phyloP scores from a whole-genome alignment of 2,329 filamentous ascomycete species.

The Ophiostoma novo-ulmi region DNA sequence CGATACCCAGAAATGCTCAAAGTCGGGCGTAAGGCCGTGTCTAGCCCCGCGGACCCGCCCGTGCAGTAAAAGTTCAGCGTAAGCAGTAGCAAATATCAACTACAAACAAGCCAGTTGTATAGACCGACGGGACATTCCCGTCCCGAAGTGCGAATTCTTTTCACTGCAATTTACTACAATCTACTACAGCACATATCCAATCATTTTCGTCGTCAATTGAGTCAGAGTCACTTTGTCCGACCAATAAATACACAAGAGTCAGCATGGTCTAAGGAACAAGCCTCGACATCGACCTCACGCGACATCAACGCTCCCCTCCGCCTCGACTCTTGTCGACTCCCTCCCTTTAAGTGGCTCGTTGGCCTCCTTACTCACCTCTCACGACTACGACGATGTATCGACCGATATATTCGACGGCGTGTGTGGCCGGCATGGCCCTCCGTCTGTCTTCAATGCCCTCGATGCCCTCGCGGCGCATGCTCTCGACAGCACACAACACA shows the following conservation, averaged over 20 bases:
- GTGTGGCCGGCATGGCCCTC: background rate
- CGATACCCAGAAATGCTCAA: background rate
- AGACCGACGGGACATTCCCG: slow-evolving; percentile 3
- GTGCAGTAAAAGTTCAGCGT: background rate
- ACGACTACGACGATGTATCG: background rate
- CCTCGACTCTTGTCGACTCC: background rate
- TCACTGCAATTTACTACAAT: background rate
- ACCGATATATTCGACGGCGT: background rate
- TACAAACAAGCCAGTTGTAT: background rate
- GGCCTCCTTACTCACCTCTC: background rate
- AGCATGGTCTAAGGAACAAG: background rate
- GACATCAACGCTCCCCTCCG: background rate
- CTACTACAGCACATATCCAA: background rate
- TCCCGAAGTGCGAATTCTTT: background rate
- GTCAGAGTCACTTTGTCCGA: background rate
- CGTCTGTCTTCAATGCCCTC: background rate
- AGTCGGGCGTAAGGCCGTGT: background rate
- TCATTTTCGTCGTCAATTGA: slow-evolving; percentile 1
- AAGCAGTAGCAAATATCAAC: background rate
- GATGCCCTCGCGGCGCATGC: background rate
- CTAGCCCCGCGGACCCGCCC: slow-evolving; percentile 3
- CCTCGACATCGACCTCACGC: background rate
- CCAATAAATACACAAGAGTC: background rate
- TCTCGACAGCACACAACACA: background rate
- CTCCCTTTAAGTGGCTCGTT: background rate